Evolutionary conservation across 139 green algal genomes (phyloP).

Genomic region (Micractinium sp.): DNA sequence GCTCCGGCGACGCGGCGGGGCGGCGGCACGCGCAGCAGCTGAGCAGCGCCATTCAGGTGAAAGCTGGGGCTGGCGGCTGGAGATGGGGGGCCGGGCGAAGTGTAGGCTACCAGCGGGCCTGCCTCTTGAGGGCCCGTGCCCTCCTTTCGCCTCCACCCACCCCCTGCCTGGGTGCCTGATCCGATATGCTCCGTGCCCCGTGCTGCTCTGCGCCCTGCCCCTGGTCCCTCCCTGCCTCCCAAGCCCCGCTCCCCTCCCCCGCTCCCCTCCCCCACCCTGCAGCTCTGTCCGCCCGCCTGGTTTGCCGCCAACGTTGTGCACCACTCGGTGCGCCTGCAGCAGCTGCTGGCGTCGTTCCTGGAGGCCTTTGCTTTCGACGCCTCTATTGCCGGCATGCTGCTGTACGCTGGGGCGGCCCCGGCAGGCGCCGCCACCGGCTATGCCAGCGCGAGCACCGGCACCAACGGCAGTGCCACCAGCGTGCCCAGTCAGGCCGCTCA

Average conservation of each 20-base stretch:
- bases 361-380: conserved; percentile 63
- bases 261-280: conserved; percentile 8
- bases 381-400: conserved; percentile 46
- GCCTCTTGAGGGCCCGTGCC: not conserved
- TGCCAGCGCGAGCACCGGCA: not conserved
- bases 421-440: not conserved
- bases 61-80: not conserved
- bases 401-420: not conserved
- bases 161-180: no score
- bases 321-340: conserved; percentile 41
- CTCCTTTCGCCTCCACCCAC: no score
- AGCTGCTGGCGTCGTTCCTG: conserved; percentile 42
- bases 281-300: conserved; percentile 37
- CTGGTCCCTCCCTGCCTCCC: not conserved
- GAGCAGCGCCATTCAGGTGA: conserved; percentile 53
- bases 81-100: not conserved
- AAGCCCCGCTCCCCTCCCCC: not conserved
- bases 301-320: conserved; percentile 48
- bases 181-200: no score
- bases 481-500: not conserved
- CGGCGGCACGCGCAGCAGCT: conserved; percentile 56
- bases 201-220: no score
- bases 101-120: no score
- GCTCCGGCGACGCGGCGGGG: conserved; percentile 44
- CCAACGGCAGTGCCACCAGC: not conserved